phyloP scores from a whole-genome alignment of 257 asterid species.

The Jasminum sambac region DNA sequence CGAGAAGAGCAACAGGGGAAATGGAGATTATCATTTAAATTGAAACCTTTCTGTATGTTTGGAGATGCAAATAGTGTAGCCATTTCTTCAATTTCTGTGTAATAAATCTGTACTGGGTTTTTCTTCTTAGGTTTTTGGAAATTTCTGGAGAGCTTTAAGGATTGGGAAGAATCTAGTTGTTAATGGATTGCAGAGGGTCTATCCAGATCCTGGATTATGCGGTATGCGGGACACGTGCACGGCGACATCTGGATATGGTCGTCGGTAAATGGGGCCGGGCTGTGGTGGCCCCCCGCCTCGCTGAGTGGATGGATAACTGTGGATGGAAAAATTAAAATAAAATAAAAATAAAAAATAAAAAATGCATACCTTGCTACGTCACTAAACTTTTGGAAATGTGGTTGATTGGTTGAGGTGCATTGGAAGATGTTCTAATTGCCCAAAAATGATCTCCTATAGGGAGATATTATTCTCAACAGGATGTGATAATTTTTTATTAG shows the following conservation, averaged over 20 bases:
- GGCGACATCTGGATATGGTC: not conserved
- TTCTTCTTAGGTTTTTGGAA: not conserved
- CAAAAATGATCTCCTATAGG: no score
- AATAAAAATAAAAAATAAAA: no score
- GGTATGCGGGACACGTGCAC: not conserved
- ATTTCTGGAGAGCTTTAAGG: not conserved
- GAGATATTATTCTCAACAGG: no score
- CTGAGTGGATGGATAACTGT: not conserved
- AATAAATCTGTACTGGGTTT: not conserved
- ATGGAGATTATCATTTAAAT: slow-evolving; percentile 30
- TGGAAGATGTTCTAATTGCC: no score
- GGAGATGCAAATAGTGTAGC: slow-evolving; percentile 56
- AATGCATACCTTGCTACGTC: no score
- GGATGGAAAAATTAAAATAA: no score
- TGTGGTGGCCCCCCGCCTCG: not conserved
- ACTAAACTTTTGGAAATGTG: no score
- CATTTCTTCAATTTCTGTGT: slow-evolving; percentile 37
- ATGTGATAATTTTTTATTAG: no score
- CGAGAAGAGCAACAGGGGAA: slow-evolving; percentile 40
- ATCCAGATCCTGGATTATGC: not conserved
- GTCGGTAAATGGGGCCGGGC: not conserved
- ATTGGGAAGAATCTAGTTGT: not conserved
- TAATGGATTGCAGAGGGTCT: not conserved
- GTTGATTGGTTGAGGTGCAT: no score
- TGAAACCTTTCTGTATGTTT: slow-evolving; percentile 36